A percentile compares a stretch with the other conserved stretches of the same genome.
phyloP scores from a whole-genome alignment of 148 eudicot genomes.

The Amaranthus cruentus region DNA sequence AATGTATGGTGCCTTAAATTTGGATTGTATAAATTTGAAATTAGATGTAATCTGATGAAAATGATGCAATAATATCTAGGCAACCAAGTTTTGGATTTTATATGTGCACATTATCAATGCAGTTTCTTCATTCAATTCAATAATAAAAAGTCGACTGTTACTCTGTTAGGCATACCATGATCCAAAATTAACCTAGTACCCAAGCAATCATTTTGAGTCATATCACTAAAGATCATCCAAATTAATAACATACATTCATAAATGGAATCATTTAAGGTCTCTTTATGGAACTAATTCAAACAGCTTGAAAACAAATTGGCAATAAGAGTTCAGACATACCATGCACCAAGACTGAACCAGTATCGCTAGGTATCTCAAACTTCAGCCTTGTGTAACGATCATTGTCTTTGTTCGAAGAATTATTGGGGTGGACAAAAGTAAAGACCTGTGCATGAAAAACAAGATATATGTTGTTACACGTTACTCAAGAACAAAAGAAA shows the following conservation, averaged over 20 bases:
- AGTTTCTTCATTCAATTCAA: background rate
- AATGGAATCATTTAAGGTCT: background rate
- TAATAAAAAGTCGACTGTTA: background rate
- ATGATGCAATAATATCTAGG: background rate
- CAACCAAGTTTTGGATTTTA: background rate
- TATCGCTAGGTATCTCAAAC: conserved; percentile 70
- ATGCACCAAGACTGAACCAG: conserved; percentile 88
- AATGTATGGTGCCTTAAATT: background rate
- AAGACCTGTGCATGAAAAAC: conserved; percentile 53
- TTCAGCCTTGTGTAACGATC: conserved; percentile 72
- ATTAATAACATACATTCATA: background rate
- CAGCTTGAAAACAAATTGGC: background rate
- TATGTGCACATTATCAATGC: background rate
- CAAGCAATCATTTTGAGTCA: background rate
- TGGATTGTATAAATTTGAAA: background rate
- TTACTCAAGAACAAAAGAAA: background rate
- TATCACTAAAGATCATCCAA: background rate
- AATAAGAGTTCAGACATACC: conserved; percentile 39
- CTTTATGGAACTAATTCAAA: background rate
- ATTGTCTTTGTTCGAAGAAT: conserved; percentile 52
- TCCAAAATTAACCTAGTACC: background rate
- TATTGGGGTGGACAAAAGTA: conserved; percentile 76
- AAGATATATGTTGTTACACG: background rate
- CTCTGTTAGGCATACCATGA: background rate
- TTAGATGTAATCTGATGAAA: background rate